Evolutionary conservation across 345 rosid species (phyloP).

Genomic region (Dovyalis caffra): DNA sequence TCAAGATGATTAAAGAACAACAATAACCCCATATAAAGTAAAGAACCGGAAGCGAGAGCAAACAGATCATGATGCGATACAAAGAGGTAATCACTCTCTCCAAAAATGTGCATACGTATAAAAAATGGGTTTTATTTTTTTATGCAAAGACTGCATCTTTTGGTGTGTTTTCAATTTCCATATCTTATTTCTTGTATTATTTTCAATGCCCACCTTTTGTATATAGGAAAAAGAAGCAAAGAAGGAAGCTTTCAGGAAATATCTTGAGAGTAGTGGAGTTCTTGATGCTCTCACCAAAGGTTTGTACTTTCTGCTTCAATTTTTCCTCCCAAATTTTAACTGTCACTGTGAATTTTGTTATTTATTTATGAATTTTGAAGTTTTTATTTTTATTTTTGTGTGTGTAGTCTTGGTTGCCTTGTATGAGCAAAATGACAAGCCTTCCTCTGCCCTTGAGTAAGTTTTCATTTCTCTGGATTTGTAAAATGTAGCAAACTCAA

Average conservation of each 20-base stretch:
- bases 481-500: background rate
- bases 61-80: constrained; percentile 26
- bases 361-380: background rate
- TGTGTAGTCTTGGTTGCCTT: constrained; percentile 71
- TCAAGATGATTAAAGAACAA: background rate
- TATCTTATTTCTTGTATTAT: constrained; percentile 6
- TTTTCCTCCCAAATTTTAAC: background rate
- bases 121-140: background rate
- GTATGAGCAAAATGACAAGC: constrained; percentile 92
- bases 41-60: constrained; percentile 1
- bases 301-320: constrained; percentile 4
- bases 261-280: constrained; percentile 78
- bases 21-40: background rate
- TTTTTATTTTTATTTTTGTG: background rate
- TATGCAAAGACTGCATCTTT: background rate
- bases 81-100: constrained; percentile 13
- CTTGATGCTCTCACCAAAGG: constrained; percentile 87
- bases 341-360: background rate
- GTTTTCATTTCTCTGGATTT: constrained; percentile 24
- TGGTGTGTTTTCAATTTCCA: background rate
- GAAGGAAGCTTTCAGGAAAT: constrained; percentile 89
- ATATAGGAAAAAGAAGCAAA: constrained; percentile 80
- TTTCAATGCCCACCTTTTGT: background rate
- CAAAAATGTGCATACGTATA: background rate
- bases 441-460: constrained; percentile 88